Evolutionary conservation across 495 filamentous ascomycete genomes (phyloP).

Genomic region (Cetradonia linearis): DNA sequence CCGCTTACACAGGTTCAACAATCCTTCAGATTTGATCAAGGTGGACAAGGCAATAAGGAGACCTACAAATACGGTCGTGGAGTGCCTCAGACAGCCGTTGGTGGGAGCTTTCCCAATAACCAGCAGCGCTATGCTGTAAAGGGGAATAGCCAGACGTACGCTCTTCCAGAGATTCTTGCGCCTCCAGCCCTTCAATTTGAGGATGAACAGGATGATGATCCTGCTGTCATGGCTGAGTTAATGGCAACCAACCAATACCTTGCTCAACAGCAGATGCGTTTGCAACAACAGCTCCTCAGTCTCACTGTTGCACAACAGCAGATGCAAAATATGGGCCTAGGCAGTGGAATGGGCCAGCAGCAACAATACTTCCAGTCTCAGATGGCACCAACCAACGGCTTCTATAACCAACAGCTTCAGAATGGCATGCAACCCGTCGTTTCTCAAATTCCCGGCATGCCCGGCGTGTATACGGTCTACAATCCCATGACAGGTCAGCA

Average conservation of each 20-base stretch:
- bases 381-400: conserved; percentile 39
- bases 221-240: conserved; percentile 69
- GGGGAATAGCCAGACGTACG: conserved; percentile 50
- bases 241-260: conserved; percentile 78
- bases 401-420: conserved; percentile 61
- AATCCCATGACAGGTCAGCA: conserved; percentile 76
- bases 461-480: conserved; percentile 69
- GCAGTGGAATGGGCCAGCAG: conserved; percentile 34
- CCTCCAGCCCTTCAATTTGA: conserved; percentile 64
- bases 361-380: conserved; percentile 33
- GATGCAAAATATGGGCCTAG: conserved; percentile 49
- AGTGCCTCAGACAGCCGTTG: conserved; percentile 53
- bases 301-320: conserved; percentile 63
- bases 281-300: conserved; percentile 52
- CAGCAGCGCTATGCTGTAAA: conserved; percentile 35
- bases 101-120: conserved; percentile 42
- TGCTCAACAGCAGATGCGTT: conserved; percentile 76
- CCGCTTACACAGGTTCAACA: conserved; percentile 45
- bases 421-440: conserved; percentile 63
- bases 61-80: conserved; percentile 36
- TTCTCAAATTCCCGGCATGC: conserved; percentile 56
- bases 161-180: conserved; percentile 69
- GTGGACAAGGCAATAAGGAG: conserved; percentile 34
- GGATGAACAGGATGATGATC: conserved; percentile 58
- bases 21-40: conserved; percentile 37